Conservation (phyloP, 2,329 filamentous ascomycete species). For the Colletotrichum nymphaeae region DNA sequence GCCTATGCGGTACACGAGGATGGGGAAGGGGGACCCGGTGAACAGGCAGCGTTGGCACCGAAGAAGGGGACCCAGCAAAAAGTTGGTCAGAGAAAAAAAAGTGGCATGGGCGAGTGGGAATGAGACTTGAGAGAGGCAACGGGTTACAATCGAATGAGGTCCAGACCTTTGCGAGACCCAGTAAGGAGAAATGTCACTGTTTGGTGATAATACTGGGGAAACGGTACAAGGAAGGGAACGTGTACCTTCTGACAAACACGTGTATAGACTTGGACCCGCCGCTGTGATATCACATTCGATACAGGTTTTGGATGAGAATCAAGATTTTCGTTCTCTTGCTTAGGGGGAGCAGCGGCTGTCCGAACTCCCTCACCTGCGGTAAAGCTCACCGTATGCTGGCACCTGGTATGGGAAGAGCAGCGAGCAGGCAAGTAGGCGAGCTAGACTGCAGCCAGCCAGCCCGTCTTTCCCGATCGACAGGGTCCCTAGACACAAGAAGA, state of each 20-base stretch:
- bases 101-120: neutral
- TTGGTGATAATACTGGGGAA: neutral
- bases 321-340: neutral
- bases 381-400: too few relatives aligned
- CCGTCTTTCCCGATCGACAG: conserved; percentile 2
- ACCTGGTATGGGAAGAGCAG: too few relatives aligned
- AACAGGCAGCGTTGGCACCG: neutral
- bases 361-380: neutral
- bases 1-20: neutral
- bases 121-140: too few relatives aligned
- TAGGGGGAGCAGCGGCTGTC: neutral
- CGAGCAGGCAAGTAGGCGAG: too few relatives aligned
- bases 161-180: neutral
- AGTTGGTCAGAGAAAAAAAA: neutral
- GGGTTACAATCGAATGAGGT: neutral
- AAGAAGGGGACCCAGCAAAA: neutral
- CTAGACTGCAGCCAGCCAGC: neutral
- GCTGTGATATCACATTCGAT: conserved; percentile 35
- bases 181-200: neutral
- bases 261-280: conserved; percentile 9
- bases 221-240: neutral
- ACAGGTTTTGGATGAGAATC: conserved; percentile 5
- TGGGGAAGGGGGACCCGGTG: neutral
- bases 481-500: neutral
- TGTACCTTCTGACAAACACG: neutral